Evolutionary conservation across 768 basidiomycete genomes (phyloP).

Genomic region (Boletellus ananas): DNA sequence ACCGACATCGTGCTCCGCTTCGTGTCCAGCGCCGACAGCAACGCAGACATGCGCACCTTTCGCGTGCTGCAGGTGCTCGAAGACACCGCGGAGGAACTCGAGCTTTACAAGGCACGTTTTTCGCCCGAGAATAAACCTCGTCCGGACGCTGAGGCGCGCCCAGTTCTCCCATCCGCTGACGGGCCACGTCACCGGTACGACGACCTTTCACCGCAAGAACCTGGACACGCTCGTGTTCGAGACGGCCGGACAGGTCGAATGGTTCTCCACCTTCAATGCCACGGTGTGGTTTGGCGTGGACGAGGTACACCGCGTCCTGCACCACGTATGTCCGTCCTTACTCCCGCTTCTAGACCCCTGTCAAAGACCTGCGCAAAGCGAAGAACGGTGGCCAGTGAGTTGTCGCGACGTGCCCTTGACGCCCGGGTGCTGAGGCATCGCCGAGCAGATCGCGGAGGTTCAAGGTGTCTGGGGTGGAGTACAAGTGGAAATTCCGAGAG

Average conservation of each 20-base stretch:
- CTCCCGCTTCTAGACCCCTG: slow-evolving; percentile 29
- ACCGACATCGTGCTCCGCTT: slow-evolving; percentile 40
- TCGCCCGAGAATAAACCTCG: not conserved
- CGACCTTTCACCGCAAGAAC: slow-evolving; percentile 49
- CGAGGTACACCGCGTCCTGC: slow-evolving; percentile 30
- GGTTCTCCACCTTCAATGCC: slow-evolving; percentile 44
- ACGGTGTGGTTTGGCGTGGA: slow-evolving; percentile 48
- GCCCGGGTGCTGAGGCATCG: slow-evolving; percentile 1
- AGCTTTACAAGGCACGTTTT: slow-evolving; percentile 41
- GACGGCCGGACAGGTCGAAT: slow-evolving; percentile 51
- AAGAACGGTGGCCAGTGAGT: slow-evolving; percentile 53
- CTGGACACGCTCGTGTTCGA: slow-evolving; percentile 42
- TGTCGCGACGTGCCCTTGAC: not conserved
- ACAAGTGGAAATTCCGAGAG: slow-evolving; percentile 54
- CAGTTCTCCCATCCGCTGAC: slow-evolving; percentile 46
- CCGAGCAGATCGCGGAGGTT: slow-evolving; percentile 49
- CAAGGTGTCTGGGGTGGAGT: slow-evolving; percentile 45
- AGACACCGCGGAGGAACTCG: slow-evolving; percentile 27
- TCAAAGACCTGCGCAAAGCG: slow-evolving; percentile 45
- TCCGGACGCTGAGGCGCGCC: not conserved
- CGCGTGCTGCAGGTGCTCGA: slow-evolving; percentile 35
- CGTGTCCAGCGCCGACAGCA: slow-evolving; percentile 27
- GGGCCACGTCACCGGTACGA: slow-evolving; percentile 39
- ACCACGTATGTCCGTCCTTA: not conserved
- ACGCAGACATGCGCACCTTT: slow-evolving; percentile 43